Evolutionary conservation across 768 basidiomycete genomes (phyloP).

Genomic region (Phaeotremella skinneri): DNA sequence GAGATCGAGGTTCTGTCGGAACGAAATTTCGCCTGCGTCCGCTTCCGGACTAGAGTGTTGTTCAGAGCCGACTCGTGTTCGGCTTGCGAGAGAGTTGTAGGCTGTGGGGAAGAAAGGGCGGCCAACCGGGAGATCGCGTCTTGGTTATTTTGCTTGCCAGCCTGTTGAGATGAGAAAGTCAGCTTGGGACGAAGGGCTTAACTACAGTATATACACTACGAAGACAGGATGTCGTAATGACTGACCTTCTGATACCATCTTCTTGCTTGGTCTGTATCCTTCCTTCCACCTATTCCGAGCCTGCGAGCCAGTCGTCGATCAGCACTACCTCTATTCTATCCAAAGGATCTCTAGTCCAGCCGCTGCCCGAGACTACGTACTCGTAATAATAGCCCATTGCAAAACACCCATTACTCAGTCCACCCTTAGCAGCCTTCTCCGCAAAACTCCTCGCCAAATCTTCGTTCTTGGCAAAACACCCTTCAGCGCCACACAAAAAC

Average conservation of each 20-base stretch:
- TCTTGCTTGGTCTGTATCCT: conserved; percentile 59
- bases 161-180: conserved; percentile 54
- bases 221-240: conserved; percentile 11
- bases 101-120: conserved; percentile 64
- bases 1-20: conserved; percentile 34
- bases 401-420: conserved; percentile 79
- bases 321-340: too few relatives aligned
- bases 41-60: conserved; percentile 72
- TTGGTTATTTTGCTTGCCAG: conserved; percentile 70
- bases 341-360: too few relatives aligned
- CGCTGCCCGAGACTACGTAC: conserved; percentile 29
- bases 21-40: conserved; percentile 62
- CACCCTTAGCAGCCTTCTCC: conserved; percentile 66
- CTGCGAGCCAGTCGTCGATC: conserved; percentile 12
- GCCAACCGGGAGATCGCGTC: conserved; percentile 74
- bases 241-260: conserved; percentile 73
- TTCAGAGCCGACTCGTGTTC: conserved; percentile 81
- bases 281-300: conserved; percentile 75
- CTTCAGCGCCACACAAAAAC: conserved; percentile 82
- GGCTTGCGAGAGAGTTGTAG: conserved; percentile 66
- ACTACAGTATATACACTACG: background rate
- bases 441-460: conserved; percentile 82
- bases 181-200: background rate
- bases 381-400: conserved; percentile 95
- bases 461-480: conserved; percentile 82